These are phyloP conservation scores for Rubia peregrina DNA, from an alignment of 305 asterid species.

Conservation along the genomic window DNA sequence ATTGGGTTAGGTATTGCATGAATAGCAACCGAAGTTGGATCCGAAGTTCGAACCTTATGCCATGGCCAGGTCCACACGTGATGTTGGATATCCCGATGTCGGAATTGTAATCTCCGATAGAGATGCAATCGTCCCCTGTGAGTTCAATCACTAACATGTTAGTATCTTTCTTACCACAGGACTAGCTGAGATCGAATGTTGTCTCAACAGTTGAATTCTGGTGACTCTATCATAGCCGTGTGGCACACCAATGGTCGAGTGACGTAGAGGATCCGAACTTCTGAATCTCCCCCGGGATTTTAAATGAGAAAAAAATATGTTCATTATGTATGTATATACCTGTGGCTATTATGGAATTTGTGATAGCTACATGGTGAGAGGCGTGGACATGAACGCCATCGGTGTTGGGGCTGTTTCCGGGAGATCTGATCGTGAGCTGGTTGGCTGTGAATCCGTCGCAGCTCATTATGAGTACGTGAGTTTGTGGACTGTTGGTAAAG, in stretches of 20 bases:
- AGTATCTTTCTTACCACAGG: too few species aligned
- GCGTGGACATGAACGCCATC: slow-evolving; percentile 78
- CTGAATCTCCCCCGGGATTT: too few species aligned
- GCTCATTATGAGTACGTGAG: slow-evolving; percentile 38
- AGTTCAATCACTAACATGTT: not conserved
- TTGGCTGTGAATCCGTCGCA: slow-evolving; percentile 37
- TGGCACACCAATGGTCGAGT: too few species aligned
- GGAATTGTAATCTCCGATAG: slow-evolving; percentile 49
- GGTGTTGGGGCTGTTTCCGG: slow-evolving; percentile 61
- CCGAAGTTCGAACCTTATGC: slow-evolving; percentile 65
- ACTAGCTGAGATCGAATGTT: too few species aligned
- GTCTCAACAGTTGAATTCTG: too few species aligned
- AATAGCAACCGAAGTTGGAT: not conserved
- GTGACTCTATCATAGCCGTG: too few species aligned
- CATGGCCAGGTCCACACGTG: slow-evolving; percentile 87
- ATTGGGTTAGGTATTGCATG: not conserved
- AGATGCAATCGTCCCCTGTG: slow-evolving; percentile 72
- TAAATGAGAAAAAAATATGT: not conserved
- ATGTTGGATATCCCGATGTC: slow-evolving; percentile 35
- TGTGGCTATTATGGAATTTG: slow-evolving; percentile 33
- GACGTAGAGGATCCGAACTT: too few species aligned
- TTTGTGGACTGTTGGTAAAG: slow-evolving; percentile 54
- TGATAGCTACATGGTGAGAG: slow-evolving; percentile 35
- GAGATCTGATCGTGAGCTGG: slow-evolving; percentile 42
- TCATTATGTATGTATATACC: slow-evolving; percentile 24